Evolutionary conservation across 2,329 filamentous ascomycete genomes (phyloP).

Genomic region (Amesomyces nigricolor): DNA sequence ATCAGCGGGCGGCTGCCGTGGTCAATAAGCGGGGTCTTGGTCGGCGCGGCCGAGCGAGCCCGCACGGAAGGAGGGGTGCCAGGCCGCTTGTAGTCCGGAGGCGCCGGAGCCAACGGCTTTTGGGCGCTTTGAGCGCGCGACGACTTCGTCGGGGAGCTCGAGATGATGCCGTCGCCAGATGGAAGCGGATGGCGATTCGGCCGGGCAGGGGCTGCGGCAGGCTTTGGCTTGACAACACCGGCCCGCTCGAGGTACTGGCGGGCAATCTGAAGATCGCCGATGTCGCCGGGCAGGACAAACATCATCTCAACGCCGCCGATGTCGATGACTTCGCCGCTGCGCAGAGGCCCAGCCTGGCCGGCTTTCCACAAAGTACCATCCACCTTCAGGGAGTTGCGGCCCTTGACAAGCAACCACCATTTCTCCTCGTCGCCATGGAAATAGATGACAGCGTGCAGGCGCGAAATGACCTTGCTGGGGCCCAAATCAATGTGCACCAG

Average conservation of each 20-base stretch:
- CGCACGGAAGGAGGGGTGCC: conserved; percentile 53
- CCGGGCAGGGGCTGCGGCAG: conserved; percentile 17
- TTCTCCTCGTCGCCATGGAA: conserved; percentile 63
- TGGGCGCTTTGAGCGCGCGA: conserved; percentile 34
- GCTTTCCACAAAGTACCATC: conserved; percentile 68
- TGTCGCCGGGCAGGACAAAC: conserved; percentile 83
- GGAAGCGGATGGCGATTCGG: conserved; percentile 27
- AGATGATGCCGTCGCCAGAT: conserved; percentile 24
- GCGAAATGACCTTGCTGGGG: conserved; percentile 74
- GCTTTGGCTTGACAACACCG: conserved; percentile 39
- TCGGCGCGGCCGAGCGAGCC: conserved; percentile 29
- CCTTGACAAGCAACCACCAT: conserved; percentile 84
- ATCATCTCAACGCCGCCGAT: conserved; percentile 96
- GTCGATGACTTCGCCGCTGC: conserved; percentile 86
- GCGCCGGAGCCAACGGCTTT: conserved; percentile 52
- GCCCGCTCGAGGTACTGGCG: conserved; percentile 65
- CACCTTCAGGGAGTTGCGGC: conserved; percentile 83
- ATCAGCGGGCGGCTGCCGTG: conserved; percentile 32
- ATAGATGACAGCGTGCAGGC: conserved; percentile 68
- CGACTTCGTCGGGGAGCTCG: conserved; percentile 26
- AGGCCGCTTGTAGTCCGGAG: conserved; percentile 54
- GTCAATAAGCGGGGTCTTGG: conserved; percentile 38
- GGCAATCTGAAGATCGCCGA: conserved; percentile 60
- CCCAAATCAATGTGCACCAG: conserved; percentile 82
- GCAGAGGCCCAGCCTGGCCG: conserved; percentile 59